These are phyloP conservation scores for Fragilariopsis cylindrus DNA, from an alignment of 108 stramenopile species.

Conservation along the genomic window DNA sequence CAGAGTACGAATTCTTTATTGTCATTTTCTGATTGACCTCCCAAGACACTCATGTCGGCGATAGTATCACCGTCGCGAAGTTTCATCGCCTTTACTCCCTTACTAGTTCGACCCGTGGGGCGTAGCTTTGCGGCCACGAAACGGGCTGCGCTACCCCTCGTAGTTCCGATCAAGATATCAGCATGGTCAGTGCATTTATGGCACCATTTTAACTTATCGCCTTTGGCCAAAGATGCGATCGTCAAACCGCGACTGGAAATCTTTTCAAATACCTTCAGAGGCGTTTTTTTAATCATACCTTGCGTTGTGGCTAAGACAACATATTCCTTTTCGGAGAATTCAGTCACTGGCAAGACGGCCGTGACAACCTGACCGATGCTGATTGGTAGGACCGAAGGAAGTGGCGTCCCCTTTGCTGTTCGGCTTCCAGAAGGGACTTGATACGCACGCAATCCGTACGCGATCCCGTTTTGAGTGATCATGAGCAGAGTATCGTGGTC, in stretches of 20 bases:
- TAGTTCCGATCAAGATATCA: constrained; percentile 83
- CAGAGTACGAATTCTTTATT: constrained; percentile 69
- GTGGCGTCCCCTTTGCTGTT: constrained; percentile 80
- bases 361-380: constrained; percentile 64
- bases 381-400: constrained; percentile 84
- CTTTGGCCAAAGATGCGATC: constrained; percentile 82
- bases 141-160: constrained; percentile 78
- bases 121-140: constrained; percentile 70
- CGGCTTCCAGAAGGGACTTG: constrained; percentile 80
- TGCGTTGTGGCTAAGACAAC: constrained; percentile 91
- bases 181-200: constrained; percentile 77
- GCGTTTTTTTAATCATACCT: constrained; percentile 94
- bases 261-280: constrained; percentile 88
- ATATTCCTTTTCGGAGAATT: constrained; percentile 76
- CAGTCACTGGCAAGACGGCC: constrained; percentile 74
- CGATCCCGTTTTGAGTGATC: constrained; percentile 88
- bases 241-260: constrained; percentile 83
- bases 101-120: constrained; percentile 79
- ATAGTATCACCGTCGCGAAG: constrained; percentile 81
- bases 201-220: constrained; percentile 90
- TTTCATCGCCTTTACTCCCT: constrained; percentile 89
- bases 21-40: constrained; percentile 5
- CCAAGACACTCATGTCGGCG: constrained; percentile 83
- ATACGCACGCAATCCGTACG: constrained; percentile 91
- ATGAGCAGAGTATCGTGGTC: constrained; percentile 95